Base-by-base conservation (phyloP, 2,329 filamentous ascomycete species). In the Colletotrichum lini region DNA sequence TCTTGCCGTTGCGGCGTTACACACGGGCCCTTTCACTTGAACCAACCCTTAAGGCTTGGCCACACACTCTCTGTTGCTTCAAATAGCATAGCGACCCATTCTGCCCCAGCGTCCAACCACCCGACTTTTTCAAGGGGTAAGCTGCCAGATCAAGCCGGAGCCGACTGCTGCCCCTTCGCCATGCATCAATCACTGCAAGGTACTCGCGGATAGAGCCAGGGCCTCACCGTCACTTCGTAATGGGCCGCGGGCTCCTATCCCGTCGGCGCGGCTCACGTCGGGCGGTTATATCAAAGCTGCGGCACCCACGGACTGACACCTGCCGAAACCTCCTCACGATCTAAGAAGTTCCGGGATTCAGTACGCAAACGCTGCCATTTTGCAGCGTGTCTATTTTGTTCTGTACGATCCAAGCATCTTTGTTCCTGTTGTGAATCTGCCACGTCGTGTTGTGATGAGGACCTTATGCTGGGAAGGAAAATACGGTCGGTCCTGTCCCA, bases 31-130 rank as follows among this genome's bases (percentile, higher is more conserved):
- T 23, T 21, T 16, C 63, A 47, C 57, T 38, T 26, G 44, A 35
- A 47, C 26, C 13, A 18, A 18, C 42, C 26, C 35, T 26, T 3
- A 38, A 62, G 52, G 60, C 45, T 68, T 65, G 67, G 67, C 47
- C 45, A 45, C 50, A 44, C 26, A 7, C 16, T 35, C 42, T 45
- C 5, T n/a, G 16, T 26, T 42, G 15, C 65, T 66, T 35, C 26
- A 66, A 60, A 49, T 56, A 66, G 54, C 62, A 60, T 54, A 53
- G 26, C 54, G 62, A 60, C 64, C 38, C 40, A 42, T 54, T 26
- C 15, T 50, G 63, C 63, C 42, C 35, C 65, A n/a, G 30, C n/a
- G 18, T 42, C 65, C 69, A 72, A 50, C 69, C 65, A 68, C 65
- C 53, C 52, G 26, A 47, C 44, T 67, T 71, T 54, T n/a, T 38